phyloP scores from a whole-genome alignment of 768 basidiomycete genomes.

The Pleurotus salmoneostramineus region DNA sequence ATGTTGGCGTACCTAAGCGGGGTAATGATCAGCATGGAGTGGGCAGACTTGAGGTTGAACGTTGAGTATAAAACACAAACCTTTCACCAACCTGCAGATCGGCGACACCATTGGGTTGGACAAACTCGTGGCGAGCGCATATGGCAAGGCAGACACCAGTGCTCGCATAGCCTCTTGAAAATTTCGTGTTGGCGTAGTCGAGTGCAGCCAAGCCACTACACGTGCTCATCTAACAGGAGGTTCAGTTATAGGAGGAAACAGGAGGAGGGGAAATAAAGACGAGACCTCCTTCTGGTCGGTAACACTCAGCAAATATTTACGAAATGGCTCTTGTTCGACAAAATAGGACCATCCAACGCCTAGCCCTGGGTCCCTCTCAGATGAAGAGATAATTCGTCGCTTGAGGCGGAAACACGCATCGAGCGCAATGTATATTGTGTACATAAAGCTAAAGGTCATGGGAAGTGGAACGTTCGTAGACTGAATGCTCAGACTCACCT shows the following conservation, averaged over 20 bases:
- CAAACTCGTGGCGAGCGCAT: constrained; percentile 9
- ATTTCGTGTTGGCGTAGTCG: neutral
- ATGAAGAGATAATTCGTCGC: constrained; percentile 6
- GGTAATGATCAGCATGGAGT: neutral
- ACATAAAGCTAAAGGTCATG: constrained; percentile 15
- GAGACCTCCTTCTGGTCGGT: constrained; percentile 3
- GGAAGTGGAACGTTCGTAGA: neutral
- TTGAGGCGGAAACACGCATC: constrained; percentile 25
- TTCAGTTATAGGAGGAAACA: too few species aligned
- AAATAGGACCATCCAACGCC: constrained; percentile 11
- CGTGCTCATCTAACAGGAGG: neutral
- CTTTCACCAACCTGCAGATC: constrained; percentile 10
- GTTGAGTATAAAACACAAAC: neutral
- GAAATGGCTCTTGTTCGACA: constrained; percentile 5
- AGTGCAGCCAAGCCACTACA: neutral
- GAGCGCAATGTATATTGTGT: constrained; percentile 16
- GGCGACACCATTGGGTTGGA: neutral
- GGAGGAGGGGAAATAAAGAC: too few species aligned
- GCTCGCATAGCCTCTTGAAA: neutral
- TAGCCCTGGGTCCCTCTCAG: constrained; percentile 8
- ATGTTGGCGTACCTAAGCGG: constrained; percentile 3
- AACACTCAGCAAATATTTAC: constrained; percentile 9
- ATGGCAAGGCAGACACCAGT: constrained; percentile 7
- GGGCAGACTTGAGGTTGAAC: neutral
- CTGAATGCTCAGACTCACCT: neutral